Evolutionary conservation across 306 rosid species (phyloP), one percentile per base, ranked within the genome.

Genomic region (Dryas drummondii): DNA sequence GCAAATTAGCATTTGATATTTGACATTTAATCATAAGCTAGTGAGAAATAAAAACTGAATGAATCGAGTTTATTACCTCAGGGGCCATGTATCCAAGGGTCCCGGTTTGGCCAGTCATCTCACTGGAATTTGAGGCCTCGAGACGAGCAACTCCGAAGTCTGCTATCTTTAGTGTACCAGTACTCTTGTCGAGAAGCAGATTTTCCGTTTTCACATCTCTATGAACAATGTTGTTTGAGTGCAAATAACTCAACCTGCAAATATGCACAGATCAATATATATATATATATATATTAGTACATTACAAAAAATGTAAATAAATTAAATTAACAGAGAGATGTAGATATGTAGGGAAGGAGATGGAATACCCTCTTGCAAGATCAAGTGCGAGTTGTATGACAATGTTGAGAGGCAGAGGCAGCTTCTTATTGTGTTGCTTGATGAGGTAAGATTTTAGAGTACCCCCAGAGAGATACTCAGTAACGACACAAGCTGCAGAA

Each of bases 51-150:
- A 22, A 22, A 22, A 22, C 22, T 2, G 13, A 16, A 32, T 9
- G 27, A 11, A 27, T 27, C 3, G 15, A 12, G 45, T 37, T 32
- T 26, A 46, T 46, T 46, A 46, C 72, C 61, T 70, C 75, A 17
- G 75, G 52, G 5, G 64, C 75, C 75, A 71, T 71, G 65, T 71
- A 71, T n/a, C 42, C 74, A 5, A 27, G 63, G 49, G 74, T 70
- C 9, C 74, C 74, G 0, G 74, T 54, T 32, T 4, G n/a, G 74
- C 80, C 80, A 16, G 68, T 68, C 80, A 76, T 76, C 46, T 76
- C 68, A 0, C 12, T n/a, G 5, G 57, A 65, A 59, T 57, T 68
- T 0, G 5, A 37, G 37, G 74, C 69, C 52, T 76, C 22, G 13
- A 68, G 3, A 40, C 74, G 74, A 40, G 74, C 37, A n/a, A 70